These are phyloP conservation scores for Coemansia sp. DNA, from an alignment of 192 early-diverging fungal genomes.

Conservation along the genomic window DNA sequence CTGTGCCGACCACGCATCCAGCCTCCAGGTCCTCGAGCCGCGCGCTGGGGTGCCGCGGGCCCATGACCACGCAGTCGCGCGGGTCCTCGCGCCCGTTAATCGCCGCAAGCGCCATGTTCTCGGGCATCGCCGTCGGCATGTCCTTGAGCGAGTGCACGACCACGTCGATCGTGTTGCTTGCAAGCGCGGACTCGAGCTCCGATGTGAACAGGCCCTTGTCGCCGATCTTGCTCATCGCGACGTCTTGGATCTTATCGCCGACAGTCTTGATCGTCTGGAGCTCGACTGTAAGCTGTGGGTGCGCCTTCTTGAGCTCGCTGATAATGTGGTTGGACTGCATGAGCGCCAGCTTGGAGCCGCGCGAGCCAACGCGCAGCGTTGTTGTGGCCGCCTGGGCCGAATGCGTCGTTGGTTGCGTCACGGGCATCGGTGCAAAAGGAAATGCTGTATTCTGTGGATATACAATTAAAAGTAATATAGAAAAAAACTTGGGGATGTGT, in stretches of 20 bases:
- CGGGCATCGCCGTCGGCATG: constrained; percentile 80
- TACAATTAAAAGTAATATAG: too few relatives aligned
- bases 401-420: not conserved
- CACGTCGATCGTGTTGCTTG: constrained; percentile 65
- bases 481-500: too few relatives aligned
- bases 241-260: constrained; percentile 80
- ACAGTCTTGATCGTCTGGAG: constrained; percentile 66
- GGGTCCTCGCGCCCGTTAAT: constrained; percentile 88
- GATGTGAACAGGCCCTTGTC: constrained; percentile 89
- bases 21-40: constrained; percentile 63
- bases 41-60: constrained; percentile 21
- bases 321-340: constrained; percentile 79
- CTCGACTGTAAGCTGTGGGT: constrained; percentile 51
- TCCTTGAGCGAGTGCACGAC: constrained; percentile 97
- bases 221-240: constrained; percentile 86
- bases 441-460: too few relatives aligned
- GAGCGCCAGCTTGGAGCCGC: constrained; percentile 87
- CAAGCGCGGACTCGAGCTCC: constrained; percentile 82
- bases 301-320: constrained; percentile 47
- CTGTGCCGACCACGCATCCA: constrained; percentile 83
- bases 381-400: not conserved
- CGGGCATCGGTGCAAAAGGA: too few relatives aligned
- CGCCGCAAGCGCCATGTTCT: constrained; percentile 78
- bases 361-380: constrained; percentile 64
- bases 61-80: constrained; percentile 81